Evolutionary conservation across 805 yeast genomes (phyloP).

Genomic region (Jamesozyma piceae): DNA sequence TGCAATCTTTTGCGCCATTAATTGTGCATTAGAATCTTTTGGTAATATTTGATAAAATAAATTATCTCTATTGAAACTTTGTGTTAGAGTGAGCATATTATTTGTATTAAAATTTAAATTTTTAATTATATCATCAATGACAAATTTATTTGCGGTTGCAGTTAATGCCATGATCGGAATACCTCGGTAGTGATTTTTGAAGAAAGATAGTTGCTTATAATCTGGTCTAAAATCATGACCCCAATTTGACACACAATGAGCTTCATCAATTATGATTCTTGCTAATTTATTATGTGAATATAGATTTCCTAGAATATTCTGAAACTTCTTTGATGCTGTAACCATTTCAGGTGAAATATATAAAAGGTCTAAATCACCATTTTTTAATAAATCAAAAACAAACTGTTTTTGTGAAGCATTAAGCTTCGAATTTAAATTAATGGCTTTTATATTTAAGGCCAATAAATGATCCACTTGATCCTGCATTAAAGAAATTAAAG

Average conservation of each 20-base stretch:
- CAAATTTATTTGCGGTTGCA: conserved; percentile 92
- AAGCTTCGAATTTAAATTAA: conserved; percentile 77
- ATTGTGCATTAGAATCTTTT: conserved; percentile 42
- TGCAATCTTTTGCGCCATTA: conserved; percentile 46
- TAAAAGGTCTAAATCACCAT: conserved; percentile 63
- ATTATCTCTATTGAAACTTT: conserved; percentile 87
- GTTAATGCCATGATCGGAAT: conserved; percentile 93
- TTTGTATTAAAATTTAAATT: conserved; percentile 48
- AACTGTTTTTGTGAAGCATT: conserved; percentile 51
- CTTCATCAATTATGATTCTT: conserved; percentile 88
- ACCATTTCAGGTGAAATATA: conserved; percentile 95
- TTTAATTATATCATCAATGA: conserved; percentile 73
- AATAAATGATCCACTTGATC: conserved; percentile 85
- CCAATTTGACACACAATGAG: conserved; percentile 97
- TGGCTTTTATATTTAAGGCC: conserved; percentile 63
- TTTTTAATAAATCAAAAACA: conserved; percentile 50
- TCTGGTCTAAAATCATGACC: conserved; percentile 98
- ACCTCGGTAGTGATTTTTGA: conserved; percentile 63
- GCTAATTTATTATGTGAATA: conserved; percentile 54
- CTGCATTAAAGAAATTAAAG: conserved; percentile 92
- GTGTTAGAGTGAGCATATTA: conserved; percentile 61
- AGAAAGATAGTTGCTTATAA: conserved; percentile 68
- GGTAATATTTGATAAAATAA: conserved; percentile 66
- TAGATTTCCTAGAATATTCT: conserved; percentile 49
- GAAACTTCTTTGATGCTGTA: conserved; percentile 61